phyloP scores from a whole-genome alignment of 73 alveolate genomes.

The Tetrahymena malaccensis region DNA sequence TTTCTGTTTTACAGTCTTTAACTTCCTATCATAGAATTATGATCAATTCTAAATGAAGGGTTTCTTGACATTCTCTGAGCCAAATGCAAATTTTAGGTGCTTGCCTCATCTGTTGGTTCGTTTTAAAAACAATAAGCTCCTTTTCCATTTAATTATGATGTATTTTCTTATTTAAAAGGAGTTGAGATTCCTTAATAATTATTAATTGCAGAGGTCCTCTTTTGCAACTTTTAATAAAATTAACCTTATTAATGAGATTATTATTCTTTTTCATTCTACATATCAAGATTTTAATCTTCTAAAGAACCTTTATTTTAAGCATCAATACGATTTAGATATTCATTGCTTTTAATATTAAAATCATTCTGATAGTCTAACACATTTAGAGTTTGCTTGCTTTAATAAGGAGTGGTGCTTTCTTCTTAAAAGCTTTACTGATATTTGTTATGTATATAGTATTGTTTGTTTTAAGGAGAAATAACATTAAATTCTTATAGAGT shows the following conservation, averaged over 20 bases:
- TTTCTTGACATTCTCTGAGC: background rate
- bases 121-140: too few species aligned
- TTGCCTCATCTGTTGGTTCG: background rate
- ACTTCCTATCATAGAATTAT: background rate
- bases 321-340: background rate
- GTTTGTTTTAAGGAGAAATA: background rate
- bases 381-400: background rate
- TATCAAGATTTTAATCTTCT: background rate
- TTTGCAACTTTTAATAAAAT: background rate
- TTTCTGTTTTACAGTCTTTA: background rate
- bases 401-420: background rate
- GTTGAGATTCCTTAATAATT: background rate
- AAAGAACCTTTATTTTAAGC: too few species aligned
- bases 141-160: background rate
- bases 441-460: background rate
- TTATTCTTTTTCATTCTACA: too few species aligned
- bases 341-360: background rate
- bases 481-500: too few species aligned
- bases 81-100: background rate
- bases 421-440: background rate
- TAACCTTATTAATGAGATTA: background rate
- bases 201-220: background rate
- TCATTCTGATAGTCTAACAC: background rate
- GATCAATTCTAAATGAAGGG: background rate
- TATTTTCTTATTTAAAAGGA: background rate